Evolutionary conservation across 2,329 filamentous ascomycete species (phyloP).

Genomic region (Fusarium papillatum): DNA sequence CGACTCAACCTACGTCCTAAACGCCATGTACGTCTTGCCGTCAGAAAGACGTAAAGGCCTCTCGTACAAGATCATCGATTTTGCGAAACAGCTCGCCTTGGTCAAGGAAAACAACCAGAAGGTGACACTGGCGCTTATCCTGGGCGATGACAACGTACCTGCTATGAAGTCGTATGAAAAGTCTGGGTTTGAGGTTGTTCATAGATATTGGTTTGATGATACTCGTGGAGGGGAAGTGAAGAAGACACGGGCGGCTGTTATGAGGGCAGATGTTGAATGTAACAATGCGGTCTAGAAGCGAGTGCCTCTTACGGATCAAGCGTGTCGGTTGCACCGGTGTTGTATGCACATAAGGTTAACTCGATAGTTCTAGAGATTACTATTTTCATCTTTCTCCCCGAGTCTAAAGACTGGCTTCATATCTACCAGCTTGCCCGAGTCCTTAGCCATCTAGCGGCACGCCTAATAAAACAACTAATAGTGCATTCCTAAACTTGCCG

Average conservation of each 20-base stretch:
- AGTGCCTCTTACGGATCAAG: neutral
- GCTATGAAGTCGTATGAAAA: constrained; percentile 31
- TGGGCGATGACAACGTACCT: constrained; percentile 12
- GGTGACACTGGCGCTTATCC: constrained; percentile 8
- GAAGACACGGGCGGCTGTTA: constrained; percentile 19
- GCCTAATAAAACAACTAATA: too few relatives aligned
- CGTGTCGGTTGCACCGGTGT: neutral
- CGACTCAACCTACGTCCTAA: constrained; percentile 14
- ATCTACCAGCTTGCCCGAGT: too few relatives aligned
- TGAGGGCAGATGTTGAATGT: constrained; percentile 17
- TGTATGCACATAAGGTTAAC: too few relatives aligned
- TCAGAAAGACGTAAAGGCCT: constrained; percentile 24
- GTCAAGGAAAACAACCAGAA: neutral
- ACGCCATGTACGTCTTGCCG: constrained; percentile 28
- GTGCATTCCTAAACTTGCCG: too few relatives aligned
- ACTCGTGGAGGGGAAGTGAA: neutral
- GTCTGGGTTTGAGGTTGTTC: constrained; percentile 19
- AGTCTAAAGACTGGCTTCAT: too few relatives aligned
- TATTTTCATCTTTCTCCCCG: too few relatives aligned
- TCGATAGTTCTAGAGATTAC: too few relatives aligned
- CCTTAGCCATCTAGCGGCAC: too few relatives aligned
- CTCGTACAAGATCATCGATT: constrained; percentile 9
- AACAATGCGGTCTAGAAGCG: neutral
- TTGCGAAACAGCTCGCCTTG: constrained; percentile 2
- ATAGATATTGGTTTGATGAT: constrained; percentile 31